Evolutionary conservation across 2,329 filamentous ascomycete genomes (phyloP).

Genomic region (Cordyceps cateniannulata): DNA sequence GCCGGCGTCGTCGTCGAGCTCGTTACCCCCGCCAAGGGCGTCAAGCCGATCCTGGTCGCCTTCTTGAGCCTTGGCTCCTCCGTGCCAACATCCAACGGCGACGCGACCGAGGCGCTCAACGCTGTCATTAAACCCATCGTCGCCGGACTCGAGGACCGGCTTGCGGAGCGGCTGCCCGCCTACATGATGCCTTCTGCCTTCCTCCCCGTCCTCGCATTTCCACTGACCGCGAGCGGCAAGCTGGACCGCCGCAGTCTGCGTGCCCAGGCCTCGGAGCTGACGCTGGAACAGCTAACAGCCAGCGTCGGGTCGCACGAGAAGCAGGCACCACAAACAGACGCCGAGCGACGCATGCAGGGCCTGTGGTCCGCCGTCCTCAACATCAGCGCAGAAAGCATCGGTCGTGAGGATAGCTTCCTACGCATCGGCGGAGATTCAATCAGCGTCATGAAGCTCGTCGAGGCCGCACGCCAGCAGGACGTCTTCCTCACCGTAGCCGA

Average conservation of each 20-base stretch:
- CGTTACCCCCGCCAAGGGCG: slow-evolving; percentile 7
- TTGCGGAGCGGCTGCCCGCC: slow-evolving; percentile 9
- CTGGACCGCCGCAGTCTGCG: slow-evolving; percentile 12
- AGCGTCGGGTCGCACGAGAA: slow-evolving; percentile 10
- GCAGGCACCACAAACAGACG: background rate
- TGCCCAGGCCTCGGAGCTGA: slow-evolving; percentile 7
- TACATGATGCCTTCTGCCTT: slow-evolving; percentile 18
- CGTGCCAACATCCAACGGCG: background rate
- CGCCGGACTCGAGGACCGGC: background rate
- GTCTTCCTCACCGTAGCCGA: slow-evolving; percentile 26
- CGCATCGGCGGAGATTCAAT: slow-evolving; percentile 39
- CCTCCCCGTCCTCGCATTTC: slow-evolving; percentile 6
- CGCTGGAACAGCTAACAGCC: background rate
- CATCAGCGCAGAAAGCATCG: slow-evolving; percentile 23
- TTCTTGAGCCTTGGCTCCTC: slow-evolving; percentile 6
- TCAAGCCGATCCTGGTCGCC: slow-evolving; percentile 13
- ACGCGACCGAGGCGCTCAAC: background rate
- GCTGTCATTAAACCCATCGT: slow-evolving; percentile 3
- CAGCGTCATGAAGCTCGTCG: slow-evolving; percentile 34
- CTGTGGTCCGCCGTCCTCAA: slow-evolving; percentile 38
- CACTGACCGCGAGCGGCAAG: slow-evolving; percentile 10
- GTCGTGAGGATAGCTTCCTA: slow-evolving; percentile 29
- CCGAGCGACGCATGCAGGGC: slow-evolving; percentile 15
- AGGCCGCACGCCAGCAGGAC: slow-evolving; percentile 27
- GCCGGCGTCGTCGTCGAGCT: slow-evolving; percentile 12